Conservation (phyloP, 331 rosid species). For the Pyracantha coccinea region DNA sequence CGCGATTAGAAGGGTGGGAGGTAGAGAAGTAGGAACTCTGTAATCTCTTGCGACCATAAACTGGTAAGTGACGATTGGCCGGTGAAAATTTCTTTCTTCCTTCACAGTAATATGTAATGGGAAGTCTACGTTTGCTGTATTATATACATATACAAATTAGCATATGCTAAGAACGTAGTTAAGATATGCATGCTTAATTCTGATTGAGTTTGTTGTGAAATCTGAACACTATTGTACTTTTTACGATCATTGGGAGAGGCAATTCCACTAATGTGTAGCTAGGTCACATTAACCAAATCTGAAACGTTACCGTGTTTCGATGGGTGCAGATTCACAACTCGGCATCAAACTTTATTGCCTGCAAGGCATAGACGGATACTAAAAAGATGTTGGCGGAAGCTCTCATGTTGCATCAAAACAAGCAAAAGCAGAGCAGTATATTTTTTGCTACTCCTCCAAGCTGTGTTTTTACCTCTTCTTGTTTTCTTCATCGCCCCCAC, state of each 20-base stretch:
- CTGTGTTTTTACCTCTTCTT: background rate
- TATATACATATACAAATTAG: background rate
- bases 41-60: background rate
- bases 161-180: background rate
- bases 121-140: background rate
- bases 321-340: background rate
- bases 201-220: background rate
- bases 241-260: too few species aligned
- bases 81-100: background rate
- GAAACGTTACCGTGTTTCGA: background rate
- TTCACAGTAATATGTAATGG: background rate
- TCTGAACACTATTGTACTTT: background rate
- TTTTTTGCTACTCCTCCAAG: background rate
- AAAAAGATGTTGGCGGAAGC: background rate
- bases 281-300: background rate
- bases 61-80: background rate
- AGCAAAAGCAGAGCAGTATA: background rate
- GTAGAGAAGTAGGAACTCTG: slow-evolving; percentile 28
- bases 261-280: background rate
- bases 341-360: background rate
- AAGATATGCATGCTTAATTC: background rate
- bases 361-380: background rate
- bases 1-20: slow-evolving; percentile 78
- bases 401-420: background rate
- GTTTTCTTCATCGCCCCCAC: background rate